Evolutionary conservation across 2,329 filamentous ascomycete species (phyloP).

Genomic region (Hymenoscyphus scutula): DNA sequence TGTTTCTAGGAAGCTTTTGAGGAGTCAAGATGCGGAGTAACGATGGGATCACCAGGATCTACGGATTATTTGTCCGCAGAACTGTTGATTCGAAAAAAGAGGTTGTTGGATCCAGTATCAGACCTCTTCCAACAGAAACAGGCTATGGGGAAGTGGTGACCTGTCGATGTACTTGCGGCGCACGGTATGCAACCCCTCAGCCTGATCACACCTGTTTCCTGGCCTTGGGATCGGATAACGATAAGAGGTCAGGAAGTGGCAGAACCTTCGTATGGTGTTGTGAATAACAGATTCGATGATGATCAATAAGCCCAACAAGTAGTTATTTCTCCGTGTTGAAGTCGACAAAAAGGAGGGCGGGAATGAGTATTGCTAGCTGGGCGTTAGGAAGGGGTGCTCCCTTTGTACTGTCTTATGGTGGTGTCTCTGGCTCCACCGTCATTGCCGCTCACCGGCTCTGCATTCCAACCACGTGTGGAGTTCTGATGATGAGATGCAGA

Average conservation of each 20-base stretch:
- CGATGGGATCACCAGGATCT: not conserved
- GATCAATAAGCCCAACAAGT: too few species aligned
- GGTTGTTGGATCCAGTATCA: not conserved
- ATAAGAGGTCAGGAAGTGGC: not conserved
- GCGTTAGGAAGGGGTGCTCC: not conserved
- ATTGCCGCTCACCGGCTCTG: slow-evolving; percentile 9
- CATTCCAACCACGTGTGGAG: slow-evolving; percentile 6
- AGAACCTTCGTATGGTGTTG: too few species aligned
- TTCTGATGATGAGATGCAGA: slow-evolving; percentile 1
- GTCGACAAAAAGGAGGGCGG: not conserved
- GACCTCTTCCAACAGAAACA: not conserved
- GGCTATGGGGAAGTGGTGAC: slow-evolving; percentile 5
- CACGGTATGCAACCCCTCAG: slow-evolving; percentile 1
- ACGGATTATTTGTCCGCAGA: not conserved
- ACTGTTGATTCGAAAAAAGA: not conserved
- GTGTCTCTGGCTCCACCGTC: not conserved
- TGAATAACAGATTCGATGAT: too few species aligned
- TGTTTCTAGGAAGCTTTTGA: slow-evolving; percentile 3
- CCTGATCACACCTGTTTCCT: slow-evolving; percentile 2
- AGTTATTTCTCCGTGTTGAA: not conserved
- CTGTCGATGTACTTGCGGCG: not conserved
- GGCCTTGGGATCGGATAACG: not conserved
- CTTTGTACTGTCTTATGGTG: slow-evolving; percentile 3
- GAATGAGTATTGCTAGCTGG: too few species aligned
- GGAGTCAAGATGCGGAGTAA: not conserved